Evolutionary conservation across 139 green algal species (phyloP).

Genomic region (Ostreobium quekettii): DNA sequence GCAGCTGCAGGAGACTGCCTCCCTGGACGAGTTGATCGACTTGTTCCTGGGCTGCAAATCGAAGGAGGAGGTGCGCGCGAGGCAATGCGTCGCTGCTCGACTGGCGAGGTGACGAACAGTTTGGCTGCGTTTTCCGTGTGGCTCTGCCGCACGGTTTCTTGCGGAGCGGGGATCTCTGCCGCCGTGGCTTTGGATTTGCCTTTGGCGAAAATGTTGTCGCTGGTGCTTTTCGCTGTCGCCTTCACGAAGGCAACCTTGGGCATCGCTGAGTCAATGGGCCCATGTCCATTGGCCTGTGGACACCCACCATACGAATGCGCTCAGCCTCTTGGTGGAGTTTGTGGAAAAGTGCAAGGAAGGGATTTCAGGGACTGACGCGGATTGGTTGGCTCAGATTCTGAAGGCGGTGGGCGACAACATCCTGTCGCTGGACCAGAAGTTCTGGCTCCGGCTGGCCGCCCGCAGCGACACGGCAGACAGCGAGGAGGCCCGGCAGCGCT

Average conservation of each 20-base stretch:
- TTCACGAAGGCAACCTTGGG: neutral
- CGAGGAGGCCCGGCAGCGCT: neutral
- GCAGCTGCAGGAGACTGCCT: conserved; percentile 48
- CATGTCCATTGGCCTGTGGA: neutral
- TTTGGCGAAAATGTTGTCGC: neutral
- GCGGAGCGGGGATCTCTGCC: neutral
- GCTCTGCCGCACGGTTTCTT: neutral
- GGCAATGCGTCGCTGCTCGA: neutral
- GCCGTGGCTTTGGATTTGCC: neutral
- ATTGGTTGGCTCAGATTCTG: conserved; percentile 37
- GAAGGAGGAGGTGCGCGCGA: conserved; percentile 47
- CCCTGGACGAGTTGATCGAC: conserved; percentile 74
- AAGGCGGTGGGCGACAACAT: conserved; percentile 78
- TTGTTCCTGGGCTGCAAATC: conserved; percentile 44
- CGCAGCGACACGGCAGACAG: conserved; percentile 52
- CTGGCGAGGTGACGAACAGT: neutral
- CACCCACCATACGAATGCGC: neutral
- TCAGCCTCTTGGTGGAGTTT: neutral
- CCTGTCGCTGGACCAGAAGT: conserved; percentile 72
- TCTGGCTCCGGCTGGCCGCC: conserved; percentile 84
- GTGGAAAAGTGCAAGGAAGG: neutral
- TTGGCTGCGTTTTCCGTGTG: conserved; percentile 1
- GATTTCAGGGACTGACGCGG: neutral
- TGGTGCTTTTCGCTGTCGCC: too few species aligned
- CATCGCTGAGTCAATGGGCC: neutral